Evolutionary conservation across 176 grass and related monocot genomes (phyloP), one percentile per base, ranked within the genome.

Genomic region (Phoenix roebelenii): DNA sequence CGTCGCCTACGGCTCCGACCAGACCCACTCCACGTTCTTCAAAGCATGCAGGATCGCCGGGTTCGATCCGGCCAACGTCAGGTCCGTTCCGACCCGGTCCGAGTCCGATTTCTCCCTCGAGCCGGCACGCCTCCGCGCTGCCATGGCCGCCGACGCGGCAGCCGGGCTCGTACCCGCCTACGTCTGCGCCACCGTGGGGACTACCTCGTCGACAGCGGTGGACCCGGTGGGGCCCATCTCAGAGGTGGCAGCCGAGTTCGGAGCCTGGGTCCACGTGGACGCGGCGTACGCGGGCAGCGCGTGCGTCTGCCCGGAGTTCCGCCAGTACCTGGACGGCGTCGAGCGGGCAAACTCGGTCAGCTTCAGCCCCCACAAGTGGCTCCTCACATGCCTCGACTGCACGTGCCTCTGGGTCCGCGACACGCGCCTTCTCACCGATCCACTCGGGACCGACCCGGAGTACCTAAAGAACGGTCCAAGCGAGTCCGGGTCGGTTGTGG

Each of bases 261-360:
- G 4, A 0, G 78, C 73, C 0, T 86, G 83, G 83, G 83, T 86
- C 1, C 83, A 86, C 59, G 52, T 82, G 17, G 83, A 86, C 54
- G 83, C 83, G 0, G 77, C 77, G 7, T 85, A 80, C 18, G 82
- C 77, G 0, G 82, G 80, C 32, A 80, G 71, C 57, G 83, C 77
- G 3, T 86, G 69, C 63, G 72, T 85, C 62, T 85, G 82, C 82
- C 82, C 82, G 1, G 82, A 85, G 82, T 85, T 85, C 73, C 23
- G 76, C 3, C 61, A 66, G 24, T 70, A 72, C 39, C 63, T 85
- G 4, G 48, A 85, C 39, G 76, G 82, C 17, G 71, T 85, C 0
- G 76, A 85, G 57, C 72, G 66, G 0, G 67, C 54, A 0, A 72
- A 85, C 52, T 85, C 83, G 16, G 55, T 85, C 14, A 85, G 83